Evolutionary conservation across 306 rosid species (phyloP).

Genomic region (barrel medic (Medicago truncatula)): MtrunA17r5.0-ANR NC_053046.1:34538501-34539000

Average conservation of each 20-base stretch:
- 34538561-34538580: background rate
- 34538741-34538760: constrained; percentile 9
- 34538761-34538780: background rate
- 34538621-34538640: constrained; percentile 6
- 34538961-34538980: too few species aligned
- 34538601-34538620: background rate
- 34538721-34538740: constrained; percentile 18
- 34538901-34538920: constrained; percentile 12
- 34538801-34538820: constrained; percentile 9
- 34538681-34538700: constrained; percentile 7
- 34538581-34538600: background rate
- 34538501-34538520: background rate
- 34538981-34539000: background rate
- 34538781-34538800: constrained; percentile 8
- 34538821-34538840: constrained; percentile 28
- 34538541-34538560: background rate
- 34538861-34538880: background rate
- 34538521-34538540: too few species aligned
- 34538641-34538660: constrained; percentile 24
- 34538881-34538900: constrained; percentile 10
- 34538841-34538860: constrained; percentile 25
- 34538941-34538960: constrained; percentile 2
- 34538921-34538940: constrained; percentile 4
- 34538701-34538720: constrained; percentile 28
- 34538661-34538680: background rate